These are phyloP conservation scores for Pseudozyma sp. DNA, from an alignment of 1,284 basidiomycete species.

Conservation along the genomic window DNA sequence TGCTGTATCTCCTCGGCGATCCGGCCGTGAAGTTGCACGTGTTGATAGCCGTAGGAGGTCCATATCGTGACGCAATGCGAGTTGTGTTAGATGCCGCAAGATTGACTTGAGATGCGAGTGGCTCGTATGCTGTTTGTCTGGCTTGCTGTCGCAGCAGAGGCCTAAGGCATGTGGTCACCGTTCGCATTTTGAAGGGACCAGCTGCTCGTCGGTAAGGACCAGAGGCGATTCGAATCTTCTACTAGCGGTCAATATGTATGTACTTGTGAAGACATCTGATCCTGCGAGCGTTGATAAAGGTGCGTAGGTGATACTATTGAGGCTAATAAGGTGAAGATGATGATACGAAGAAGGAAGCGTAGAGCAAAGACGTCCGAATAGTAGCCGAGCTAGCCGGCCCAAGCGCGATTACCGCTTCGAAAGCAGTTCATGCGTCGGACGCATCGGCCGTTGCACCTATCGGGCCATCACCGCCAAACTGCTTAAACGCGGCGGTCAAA, in stretches of 20 bases:
- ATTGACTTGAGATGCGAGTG: too few relatives aligned
- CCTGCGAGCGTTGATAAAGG: too few relatives aligned
- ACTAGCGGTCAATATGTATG: not conserved
- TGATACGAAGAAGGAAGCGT: not conserved
- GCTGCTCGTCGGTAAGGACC: too few relatives aligned
- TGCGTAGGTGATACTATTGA: not conserved
- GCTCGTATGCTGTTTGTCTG: not conserved
- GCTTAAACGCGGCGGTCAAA: slow-evolving; percentile 12
- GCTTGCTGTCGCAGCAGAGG: slow-evolving; percentile 20
- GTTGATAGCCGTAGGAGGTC: not conserved
- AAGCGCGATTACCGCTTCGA: slow-evolving; percentile 20
- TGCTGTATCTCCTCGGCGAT: slow-evolving; percentile 5
- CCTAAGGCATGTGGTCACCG: slow-evolving; percentile 2
- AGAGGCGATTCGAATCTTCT: not conserved
- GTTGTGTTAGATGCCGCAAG: too few relatives aligned
- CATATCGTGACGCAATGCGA: not conserved
- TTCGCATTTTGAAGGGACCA: slow-evolving; percentile 8
- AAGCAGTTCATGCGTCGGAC: slow-evolving; percentile 2
- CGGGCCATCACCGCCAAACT: too few relatives aligned
- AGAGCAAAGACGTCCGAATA: not conserved
- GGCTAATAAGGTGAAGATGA: not conserved
- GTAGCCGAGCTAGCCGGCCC: slow-evolving; percentile 37
- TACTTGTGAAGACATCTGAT: too few relatives aligned
- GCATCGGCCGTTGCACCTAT: not conserved
- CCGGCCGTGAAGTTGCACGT: slow-evolving; percentile 8